Conservation (phyloP, 2,329 filamentous ascomycete genomes). For the Talaromyces sp. region DNA sequence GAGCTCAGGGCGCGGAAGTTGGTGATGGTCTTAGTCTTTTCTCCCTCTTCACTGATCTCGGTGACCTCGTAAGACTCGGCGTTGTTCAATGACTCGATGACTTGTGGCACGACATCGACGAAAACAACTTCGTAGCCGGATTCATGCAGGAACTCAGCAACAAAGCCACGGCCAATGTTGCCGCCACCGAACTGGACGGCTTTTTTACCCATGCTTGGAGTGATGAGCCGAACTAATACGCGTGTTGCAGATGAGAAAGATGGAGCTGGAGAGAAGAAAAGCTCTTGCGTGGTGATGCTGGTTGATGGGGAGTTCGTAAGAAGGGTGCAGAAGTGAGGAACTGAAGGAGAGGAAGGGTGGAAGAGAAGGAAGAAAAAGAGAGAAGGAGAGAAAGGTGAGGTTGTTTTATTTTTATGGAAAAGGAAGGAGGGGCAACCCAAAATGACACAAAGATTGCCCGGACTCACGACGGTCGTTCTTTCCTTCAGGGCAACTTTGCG, state of each 20-base stretch:
- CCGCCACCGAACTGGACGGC: constrained; percentile 82
- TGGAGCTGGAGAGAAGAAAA: not conserved
- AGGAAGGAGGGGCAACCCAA: constrained; percentile 11
- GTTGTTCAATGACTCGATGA: constrained; percentile 75
- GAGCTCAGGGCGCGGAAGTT: constrained; percentile 98
- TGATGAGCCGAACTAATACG: not conserved
- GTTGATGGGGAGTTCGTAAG: not conserved
- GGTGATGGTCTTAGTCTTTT: constrained; percentile 74
- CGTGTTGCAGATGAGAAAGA: not conserved
- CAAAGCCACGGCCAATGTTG: constrained; percentile 82
- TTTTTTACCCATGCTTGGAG: constrained; percentile 39
- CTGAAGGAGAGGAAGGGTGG: not conserved
- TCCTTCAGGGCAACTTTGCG: not conserved
- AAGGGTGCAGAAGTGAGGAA: not conserved
- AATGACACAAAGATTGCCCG: constrained; percentile 8
- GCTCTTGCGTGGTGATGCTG: not conserved
- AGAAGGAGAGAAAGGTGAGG: constrained; percentile 8
- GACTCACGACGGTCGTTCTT: not conserved
- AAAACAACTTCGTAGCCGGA: constrained; percentile 96
- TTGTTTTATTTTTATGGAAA: constrained; percentile 20
- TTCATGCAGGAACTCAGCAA: constrained; percentile 87
- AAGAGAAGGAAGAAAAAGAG: constrained; percentile 4
- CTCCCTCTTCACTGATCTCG: constrained; percentile 81
- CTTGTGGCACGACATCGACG: constrained; percentile 79
- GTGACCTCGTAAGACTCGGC: constrained; percentile 81